Evolutionary conservation across 2,329 filamentous ascomycete genomes (phyloP).

Genomic region (Periconia sp.): DNA sequence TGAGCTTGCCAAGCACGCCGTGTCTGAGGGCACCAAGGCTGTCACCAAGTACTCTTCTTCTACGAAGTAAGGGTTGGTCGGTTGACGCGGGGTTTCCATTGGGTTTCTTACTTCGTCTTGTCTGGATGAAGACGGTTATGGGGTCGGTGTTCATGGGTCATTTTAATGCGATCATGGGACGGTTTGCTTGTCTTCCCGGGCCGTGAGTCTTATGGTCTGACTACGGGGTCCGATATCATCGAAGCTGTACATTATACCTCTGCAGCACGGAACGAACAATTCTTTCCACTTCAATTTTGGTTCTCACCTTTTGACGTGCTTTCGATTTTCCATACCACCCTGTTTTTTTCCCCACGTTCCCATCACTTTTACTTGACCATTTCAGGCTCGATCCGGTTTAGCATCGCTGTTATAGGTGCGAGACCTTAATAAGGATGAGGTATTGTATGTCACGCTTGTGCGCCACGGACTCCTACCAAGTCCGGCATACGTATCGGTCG

Average conservation of each 20-base stretch:
- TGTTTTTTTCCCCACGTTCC: not conserved
- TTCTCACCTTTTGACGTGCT: conserved; percentile 18
- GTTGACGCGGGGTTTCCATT: conserved; percentile 51
- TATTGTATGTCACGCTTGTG: no score
- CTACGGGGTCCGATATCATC: conserved; percentile 44
- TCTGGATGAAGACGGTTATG: conserved; percentile 47
- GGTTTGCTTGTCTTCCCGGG: conserved; percentile 49
- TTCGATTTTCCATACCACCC: conserved; percentile 1
- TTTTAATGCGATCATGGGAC: conserved; percentile 61
- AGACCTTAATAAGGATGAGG: no score
- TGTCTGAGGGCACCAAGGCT: conserved; percentile 99
- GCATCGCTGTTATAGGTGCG: no score
- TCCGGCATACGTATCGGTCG: no score
- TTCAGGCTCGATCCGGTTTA: no score
- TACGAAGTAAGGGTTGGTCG: conserved; percentile 83
- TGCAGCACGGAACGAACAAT: conserved; percentile 50
- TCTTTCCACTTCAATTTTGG: conserved; percentile 48
- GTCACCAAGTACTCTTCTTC: conserved; percentile 99
- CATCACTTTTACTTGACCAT: not conserved
- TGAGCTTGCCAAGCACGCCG: conserved; percentile 99
- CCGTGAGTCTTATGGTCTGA: conserved; percentile 45
- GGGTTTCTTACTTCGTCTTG: conserved; percentile 59
- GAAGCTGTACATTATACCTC: conserved; percentile 52
- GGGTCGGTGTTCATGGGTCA: conserved; percentile 52
- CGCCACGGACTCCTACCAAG: no score